Evolutionary conservation across 2,329 filamentous ascomycete species (phyloP), one percentile per base, ranked within the genome.

Genomic region (Fusarium pseudocircinatum): DNA sequence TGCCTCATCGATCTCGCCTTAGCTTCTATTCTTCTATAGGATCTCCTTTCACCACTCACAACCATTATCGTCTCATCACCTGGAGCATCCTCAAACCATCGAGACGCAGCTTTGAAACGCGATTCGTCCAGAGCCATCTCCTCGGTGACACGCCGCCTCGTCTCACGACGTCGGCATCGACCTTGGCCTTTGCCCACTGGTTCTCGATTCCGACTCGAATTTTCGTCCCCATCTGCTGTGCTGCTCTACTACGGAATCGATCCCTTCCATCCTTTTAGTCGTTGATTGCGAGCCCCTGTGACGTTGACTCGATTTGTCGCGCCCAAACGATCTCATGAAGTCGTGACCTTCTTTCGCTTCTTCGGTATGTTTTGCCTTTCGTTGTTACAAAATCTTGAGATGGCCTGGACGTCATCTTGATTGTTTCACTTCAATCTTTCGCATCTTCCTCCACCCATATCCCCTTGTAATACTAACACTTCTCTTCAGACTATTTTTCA

Each of bases 21-120:
- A 36, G 49, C n/a, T 52, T 61, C 64, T 62, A 64, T 54, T 22
- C 50, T 54, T 40, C 50, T 54, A 58, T 24, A 50, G 32, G 32
- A 36, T 30, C 32, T 36, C 20, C 20, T 18, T 50, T 50, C 39
- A 24, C 56, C 42, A 50, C 26, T 73, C 60, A 70, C 74, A 44
- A 66, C 58, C 43, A 59, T 67, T 73, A 67, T 61, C 63, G 58
- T 65, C 63, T 60, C 60, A 56, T 61, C 53, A 64, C 58, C 44
- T 46, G 63, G 63, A 66, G 52, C 66, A 74, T 68, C 67, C 54
- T 72, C 67, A 72, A 75, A 73, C 70, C 63, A 56, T 70, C 67
- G 49, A 77, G 70, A 70, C 64, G 75, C 74, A 68, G 61, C 67
- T 63, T 76, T 79, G 77, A 78, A 79, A 79, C 77, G 67, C 65